These are phyloP conservation scores for Amaranthus cruentus DNA, from an alignment of 148 eudicot genomes.

Conservation along the genomic window DNA sequence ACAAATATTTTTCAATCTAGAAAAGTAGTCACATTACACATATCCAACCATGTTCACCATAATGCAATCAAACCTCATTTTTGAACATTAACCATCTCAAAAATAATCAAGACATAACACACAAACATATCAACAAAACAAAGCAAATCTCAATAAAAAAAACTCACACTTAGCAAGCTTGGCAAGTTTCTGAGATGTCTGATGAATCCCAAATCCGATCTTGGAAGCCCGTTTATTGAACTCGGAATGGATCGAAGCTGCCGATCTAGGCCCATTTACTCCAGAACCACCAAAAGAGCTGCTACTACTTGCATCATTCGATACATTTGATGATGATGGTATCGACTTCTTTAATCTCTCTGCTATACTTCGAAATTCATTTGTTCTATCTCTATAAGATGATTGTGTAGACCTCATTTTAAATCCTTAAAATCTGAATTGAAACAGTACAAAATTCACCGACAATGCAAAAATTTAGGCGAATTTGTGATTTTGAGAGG, in stretches of 20 bases:
- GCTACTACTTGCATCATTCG: slow-evolving; percentile 30
- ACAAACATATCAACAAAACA: not conserved
- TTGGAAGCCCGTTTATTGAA: slow-evolving; percentile 68
- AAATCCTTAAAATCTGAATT: not conserved
- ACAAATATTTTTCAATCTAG: too few species aligned
- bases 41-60: not conserved
- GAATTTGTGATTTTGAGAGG: not conserved
- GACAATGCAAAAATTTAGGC: slow-evolving; percentile 7
- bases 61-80: not conserved
- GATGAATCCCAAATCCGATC: slow-evolving; percentile 72
- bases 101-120: not conserved
- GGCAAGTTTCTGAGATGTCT: slow-evolving; percentile 75
- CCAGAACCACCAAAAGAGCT: slow-evolving; percentile 23
- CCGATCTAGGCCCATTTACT: slow-evolving; percentile 44
- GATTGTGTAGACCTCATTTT: slow-evolving; percentile 43
- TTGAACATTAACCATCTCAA: not conserved
- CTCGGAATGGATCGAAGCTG: slow-evolving; percentile 54
- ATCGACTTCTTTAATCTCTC: slow-evolving; percentile 46
- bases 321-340: slow-evolving; percentile 30
- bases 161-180: slow-evolving; percentile 76
- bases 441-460: not conserved
- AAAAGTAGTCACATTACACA: not conserved
- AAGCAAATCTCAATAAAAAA: not conserved
- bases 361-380: slow-evolving; percentile 51
- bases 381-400: slow-evolving; percentile 69